Evolutionary conservation across 192 early-diverging fungal species (phyloP).

Genomic region (Coemansia asiatica): DNA sequence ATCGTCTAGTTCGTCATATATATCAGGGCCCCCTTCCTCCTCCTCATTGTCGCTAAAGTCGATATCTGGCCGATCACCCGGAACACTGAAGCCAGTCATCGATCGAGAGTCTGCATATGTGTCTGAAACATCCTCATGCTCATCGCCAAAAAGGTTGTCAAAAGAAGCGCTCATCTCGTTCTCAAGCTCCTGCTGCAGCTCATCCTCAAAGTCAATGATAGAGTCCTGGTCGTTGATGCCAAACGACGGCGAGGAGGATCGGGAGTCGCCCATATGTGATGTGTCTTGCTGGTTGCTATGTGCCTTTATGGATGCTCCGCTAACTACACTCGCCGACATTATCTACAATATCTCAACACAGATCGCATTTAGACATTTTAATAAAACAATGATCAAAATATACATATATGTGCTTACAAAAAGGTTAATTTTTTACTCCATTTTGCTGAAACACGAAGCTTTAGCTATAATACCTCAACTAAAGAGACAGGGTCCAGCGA

Average conservation of each 20-base stretch:
- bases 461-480: not conserved
- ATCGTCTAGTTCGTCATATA: not conserved
- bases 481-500: too few species aligned
- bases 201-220: conserved; percentile 44
- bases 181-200: conserved; percentile 53
- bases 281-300: conserved; percentile 16
- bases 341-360: conserved; percentile 6
- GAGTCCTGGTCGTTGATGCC: conserved; percentile 35
- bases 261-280: conserved; percentile 25
- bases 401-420: conserved; percentile 1
- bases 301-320: conserved; percentile 32
- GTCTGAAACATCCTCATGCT: conserved; percentile 16
- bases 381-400: too few species aligned
- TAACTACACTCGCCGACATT: conserved; percentile 53
- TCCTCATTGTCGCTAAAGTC: conserved; percentile 9
- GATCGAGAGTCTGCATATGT: conserved; percentile 19
- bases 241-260: conserved; percentile 31
- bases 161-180: conserved; percentile 54
- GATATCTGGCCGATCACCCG: conserved; percentile 5
- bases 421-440: too few species aligned
- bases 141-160: conserved; percentile 45
- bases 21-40: conserved; percentile 6
- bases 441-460: too few species aligned
- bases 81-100: conserved; percentile 21
- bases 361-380: conserved; percentile 5